Conservation (phyloP, 2,329 filamentous ascomycete species). For the Clarireedia monteithiana region DNA sequence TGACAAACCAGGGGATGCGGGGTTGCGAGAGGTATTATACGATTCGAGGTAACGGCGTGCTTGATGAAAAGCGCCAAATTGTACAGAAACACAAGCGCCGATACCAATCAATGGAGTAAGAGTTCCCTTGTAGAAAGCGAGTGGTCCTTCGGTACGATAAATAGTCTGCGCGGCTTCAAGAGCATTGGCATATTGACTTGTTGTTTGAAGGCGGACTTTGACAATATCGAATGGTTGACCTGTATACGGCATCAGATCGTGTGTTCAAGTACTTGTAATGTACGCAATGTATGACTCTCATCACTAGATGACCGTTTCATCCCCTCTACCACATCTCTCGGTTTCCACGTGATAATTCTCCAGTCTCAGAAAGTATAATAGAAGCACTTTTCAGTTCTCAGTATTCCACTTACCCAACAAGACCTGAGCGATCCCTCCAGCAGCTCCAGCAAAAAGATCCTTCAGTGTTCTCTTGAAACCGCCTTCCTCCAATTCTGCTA, state of each 20-base stretch:
- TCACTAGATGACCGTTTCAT: no score
- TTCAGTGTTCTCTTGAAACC: conserved; percentile 43
- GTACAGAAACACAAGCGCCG: conserved; percentile 94
- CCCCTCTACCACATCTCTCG: no score
- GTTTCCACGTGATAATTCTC: conserved; percentile 8
- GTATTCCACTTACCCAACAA: conserved; percentile 64
- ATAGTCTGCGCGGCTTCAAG: conserved; percentile 76
- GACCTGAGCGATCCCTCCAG: conserved; percentile 89
- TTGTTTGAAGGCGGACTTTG: conserved; percentile 94
- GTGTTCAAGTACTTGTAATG: neutral
- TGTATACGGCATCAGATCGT: conserved; percentile 28
- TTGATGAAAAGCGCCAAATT: conserved; percentile 95
- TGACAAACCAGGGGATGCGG: conserved; percentile 44
- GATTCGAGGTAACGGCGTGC: conserved; percentile 80
- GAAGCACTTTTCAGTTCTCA: neutral
- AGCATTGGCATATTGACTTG: conserved; percentile 71
- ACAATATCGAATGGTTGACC: conserved; percentile 81
- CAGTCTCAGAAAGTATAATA: neutral
- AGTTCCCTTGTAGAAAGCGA: conserved; percentile 98
- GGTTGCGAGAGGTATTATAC: conserved; percentile 48
- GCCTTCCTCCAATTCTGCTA: conserved; percentile 26
- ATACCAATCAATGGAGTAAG: conserved; percentile 92
- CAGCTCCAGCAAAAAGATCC: conserved; percentile 85
- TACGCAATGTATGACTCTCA: neutral
- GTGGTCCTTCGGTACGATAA: conserved; percentile 76